Evolutionary conservation across 805 yeast genomes (phyloP), one percentile per base, ranked within the genome.

Genomic region (Sugiyamaella valdiviana): DNA sequence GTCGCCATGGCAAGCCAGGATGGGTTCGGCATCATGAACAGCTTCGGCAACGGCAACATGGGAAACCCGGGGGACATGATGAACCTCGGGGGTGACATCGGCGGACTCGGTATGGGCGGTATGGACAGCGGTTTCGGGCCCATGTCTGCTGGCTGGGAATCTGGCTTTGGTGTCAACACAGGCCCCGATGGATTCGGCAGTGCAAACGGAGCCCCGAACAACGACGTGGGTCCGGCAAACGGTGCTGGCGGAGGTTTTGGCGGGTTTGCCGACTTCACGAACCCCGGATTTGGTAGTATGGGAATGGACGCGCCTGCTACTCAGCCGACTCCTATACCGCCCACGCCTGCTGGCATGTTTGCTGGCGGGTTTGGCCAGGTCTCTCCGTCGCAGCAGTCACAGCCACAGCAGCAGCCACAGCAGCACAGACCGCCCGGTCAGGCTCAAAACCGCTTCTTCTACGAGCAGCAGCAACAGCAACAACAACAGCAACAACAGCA

Each of bases 21-120:
- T 35, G 48, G 48, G 22, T 49, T 49, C 21, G 51, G 51, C 14
- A 23, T 44, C 14, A 44, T 49, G 48, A 49, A 49, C 36, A 47
- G 45, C 21, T 44, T 44, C 29, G 32, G 46, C 16, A 46, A 46
- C 35, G 39, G 32, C 40, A 45, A 39, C 17, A 42, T 26, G 32
- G 32, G n/a, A 12, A 26, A 26, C 32, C 32, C 32, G 32, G 10
- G 4, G 32, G 32, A 26, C 32, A 12, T 26, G n/a, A 26, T 26
- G 32, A 26, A 26, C 10, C 32, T 26, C 14, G 32, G 32, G 3
- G 32, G 32, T 12, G 32, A 26, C 32, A 26, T 26, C n/a, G 10
- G 32, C 14, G 32, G 32, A n/a, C 14, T 26, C 10, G 3, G 6
- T n/a, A 26, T 26, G 32, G 32, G 32, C 32, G 32, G 32, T 26